Conservation (phyloP, 768 basidiomycete species). For the Lanmaoa pseudosensibilis region DNA sequence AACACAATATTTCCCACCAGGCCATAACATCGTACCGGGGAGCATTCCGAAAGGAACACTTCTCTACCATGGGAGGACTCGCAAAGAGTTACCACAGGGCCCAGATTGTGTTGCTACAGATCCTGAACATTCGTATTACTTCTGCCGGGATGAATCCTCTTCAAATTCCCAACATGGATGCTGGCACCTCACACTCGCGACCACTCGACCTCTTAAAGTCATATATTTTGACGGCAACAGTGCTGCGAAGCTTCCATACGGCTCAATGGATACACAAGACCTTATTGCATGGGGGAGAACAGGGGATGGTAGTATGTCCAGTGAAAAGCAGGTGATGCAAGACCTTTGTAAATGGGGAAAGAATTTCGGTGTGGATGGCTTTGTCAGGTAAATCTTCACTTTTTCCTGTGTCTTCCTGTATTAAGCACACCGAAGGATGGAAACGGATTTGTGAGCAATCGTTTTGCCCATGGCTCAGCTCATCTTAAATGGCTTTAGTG, state of each 20-base stretch:
- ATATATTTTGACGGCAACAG: slow-evolving; percentile 56
- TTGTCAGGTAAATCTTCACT: slow-evolving; percentile 36
- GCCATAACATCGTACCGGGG: slow-evolving; percentile 32
- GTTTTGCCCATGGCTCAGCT: background rate
- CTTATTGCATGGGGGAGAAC: slow-evolving; percentile 43
- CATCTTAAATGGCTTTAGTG: slow-evolving; percentile 22
- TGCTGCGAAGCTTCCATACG: slow-evolving; percentile 42
- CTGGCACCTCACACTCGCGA: slow-evolving; percentile 18
- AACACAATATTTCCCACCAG: slow-evolving; percentile 17
- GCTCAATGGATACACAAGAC: slow-evolving; percentile 49
- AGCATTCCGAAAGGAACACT: slow-evolving; percentile 36
- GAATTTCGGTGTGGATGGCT: slow-evolving; percentile 43
- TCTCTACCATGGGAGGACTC: slow-evolving; percentile 34
- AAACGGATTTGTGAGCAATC: slow-evolving; percentile 33
- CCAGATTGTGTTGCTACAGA: slow-evolving; percentile 38
- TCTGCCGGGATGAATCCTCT: slow-evolving; percentile 28
- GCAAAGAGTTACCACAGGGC: slow-evolving; percentile 23
- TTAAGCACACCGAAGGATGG: slow-evolving; percentile 21
- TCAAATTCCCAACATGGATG: slow-evolving; percentile 5
- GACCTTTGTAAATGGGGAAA: slow-evolving; percentile 47
- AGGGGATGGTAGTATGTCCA: slow-evolving; percentile 10
- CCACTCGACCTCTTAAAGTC: slow-evolving; percentile 39
- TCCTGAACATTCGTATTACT: slow-evolving; percentile 39
- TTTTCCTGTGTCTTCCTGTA: background rate
- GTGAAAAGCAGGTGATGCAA: slow-evolving; percentile 38